These are phyloP conservation scores for Sugiyamaella marilandica DNA, from an alignment of 805 yeast genomes.

Conservation along the genomic window DNA sequence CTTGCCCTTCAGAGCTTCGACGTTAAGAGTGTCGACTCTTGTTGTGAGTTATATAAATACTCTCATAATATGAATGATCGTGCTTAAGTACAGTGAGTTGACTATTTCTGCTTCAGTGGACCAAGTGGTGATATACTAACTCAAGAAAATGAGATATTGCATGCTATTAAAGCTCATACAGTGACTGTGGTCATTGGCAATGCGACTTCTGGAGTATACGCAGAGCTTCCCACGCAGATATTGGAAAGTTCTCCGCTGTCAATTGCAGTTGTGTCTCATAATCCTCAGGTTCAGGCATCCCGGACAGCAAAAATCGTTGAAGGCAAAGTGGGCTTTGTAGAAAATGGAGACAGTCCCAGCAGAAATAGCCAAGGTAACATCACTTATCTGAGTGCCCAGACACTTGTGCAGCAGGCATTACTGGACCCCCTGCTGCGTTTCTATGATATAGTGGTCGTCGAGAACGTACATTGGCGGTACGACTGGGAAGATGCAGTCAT, in stretches of 20 bases:
- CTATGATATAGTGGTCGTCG: slow-evolving; percentile 71
- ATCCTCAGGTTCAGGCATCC: slow-evolving; percentile 1
- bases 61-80: not conserved
- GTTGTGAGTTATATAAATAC: too few relatives aligned
- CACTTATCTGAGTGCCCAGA: slow-evolving; percentile 80
- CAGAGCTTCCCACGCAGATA: slow-evolving; percentile 3
- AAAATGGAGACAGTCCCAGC: not conserved
- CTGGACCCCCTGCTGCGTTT: slow-evolving; percentile 53
- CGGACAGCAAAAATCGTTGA: slow-evolving; percentile 2
- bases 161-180: not conserved
- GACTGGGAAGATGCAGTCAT: slow-evolving; percentile 68
- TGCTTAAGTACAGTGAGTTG: not conserved
- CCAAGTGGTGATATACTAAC: too few relatives aligned
- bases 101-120: too few relatives aligned
- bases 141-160: slow-evolving; percentile 1
- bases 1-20: too few relatives aligned
- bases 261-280: slow-evolving; percentile 5
- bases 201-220: slow-evolving; percentile 5
- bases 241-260: not conserved
- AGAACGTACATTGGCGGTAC: slow-evolving; percentile 82
- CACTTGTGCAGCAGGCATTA: slow-evolving; percentile 63
- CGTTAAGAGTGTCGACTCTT: too few relatives aligned
- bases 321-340: not conserved
- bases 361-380: slow-evolving; percentile 28
- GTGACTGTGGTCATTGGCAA: slow-evolving; percentile 6